Conservation (phyloP, 371 early-diverging fungal species). For the Lichtheimia hyalospora region DNA sequence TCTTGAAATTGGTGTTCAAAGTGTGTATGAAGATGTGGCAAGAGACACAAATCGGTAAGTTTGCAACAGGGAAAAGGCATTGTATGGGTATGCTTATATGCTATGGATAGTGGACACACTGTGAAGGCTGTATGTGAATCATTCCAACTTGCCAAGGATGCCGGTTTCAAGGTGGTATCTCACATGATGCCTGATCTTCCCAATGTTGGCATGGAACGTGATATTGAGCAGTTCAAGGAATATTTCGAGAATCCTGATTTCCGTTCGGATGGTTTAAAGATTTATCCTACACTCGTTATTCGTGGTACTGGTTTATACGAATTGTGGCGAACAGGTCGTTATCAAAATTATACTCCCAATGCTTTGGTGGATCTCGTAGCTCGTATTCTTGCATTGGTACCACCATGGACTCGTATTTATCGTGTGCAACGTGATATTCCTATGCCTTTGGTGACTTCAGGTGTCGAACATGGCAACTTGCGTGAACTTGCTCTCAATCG, state of each 20-base stretch:
- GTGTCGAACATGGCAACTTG: conserved; percentile 99
- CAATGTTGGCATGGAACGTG: conserved; percentile 99
- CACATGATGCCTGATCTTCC: conserved; percentile 99
- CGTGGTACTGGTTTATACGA: conserved; percentile 99
- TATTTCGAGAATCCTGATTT: conserved; percentile 99
- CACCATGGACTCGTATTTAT: conserved; percentile 99
- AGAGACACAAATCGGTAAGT: conserved; percentile 93
- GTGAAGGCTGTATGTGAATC: conserved; percentile 97
- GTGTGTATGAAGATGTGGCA: conserved; percentile 99
- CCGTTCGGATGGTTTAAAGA: conserved; percentile 98
- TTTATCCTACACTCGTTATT: conserved; percentile 99
- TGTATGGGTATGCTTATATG: neutral
- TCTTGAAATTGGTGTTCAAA: conserved; percentile 99
- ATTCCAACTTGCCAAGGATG: conserved; percentile 98
- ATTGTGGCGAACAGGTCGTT: conserved; percentile 98
- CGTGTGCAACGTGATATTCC: conserved; percentile 99
- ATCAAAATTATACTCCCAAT: conserved; percentile 98
- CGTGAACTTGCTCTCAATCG: conserved; percentile 97
- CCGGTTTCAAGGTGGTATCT: conserved; percentile 99
- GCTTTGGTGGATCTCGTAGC: conserved; percentile 98
- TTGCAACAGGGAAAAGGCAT: neutral
- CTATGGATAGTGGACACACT: conserved; percentile 87
- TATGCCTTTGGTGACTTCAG: conserved; percentile 99
- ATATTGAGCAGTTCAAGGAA: conserved; percentile 99
- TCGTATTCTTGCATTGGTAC: conserved; percentile 95